phyloP scores from a whole-genome alignment of 768 basidiomycete species.

The Leccinum fibrillosum region DNA sequence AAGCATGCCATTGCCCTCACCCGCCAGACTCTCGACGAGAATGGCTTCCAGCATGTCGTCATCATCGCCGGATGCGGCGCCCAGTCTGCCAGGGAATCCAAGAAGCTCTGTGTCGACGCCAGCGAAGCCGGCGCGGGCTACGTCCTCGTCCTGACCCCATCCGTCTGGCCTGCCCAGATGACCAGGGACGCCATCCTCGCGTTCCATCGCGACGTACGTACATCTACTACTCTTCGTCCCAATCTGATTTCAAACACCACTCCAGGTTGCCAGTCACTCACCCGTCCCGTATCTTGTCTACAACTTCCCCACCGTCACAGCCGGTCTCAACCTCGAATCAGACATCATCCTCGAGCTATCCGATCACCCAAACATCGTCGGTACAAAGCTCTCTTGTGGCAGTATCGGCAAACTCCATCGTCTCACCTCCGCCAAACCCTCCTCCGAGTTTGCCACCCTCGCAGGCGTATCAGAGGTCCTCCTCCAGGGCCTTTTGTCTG shows the following conservation, averaged over 20 bases:
- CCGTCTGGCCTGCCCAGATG: constrained; percentile 68
- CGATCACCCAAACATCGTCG: constrained; percentile 80
- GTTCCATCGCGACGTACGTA: constrained; percentile 60
- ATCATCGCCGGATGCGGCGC: constrained; percentile 85
- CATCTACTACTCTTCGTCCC: not conserved
- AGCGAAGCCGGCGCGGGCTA: constrained; percentile 81
- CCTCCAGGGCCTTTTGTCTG: constrained; percentile 56
- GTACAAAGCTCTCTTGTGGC: constrained; percentile 82
- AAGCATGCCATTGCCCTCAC: constrained; percentile 60
- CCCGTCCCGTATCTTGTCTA: constrained; percentile 78
- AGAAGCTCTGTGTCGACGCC: constrained; percentile 66
- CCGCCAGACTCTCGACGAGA: constrained; percentile 66
- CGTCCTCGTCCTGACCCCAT: constrained; percentile 71
- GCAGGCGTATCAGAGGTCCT: constrained; percentile 74
- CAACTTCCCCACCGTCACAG: constrained; percentile 80
- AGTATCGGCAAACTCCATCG: constrained; percentile 83
- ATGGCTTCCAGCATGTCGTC: constrained; percentile 62
- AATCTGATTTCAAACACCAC: not conserved
- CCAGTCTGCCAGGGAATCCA: constrained; percentile 74
- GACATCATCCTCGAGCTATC: constrained; percentile 69
- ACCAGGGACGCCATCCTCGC: constrained; percentile 56
- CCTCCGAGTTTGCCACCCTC: constrained; percentile 62
- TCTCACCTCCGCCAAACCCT: constrained; percentile 55
- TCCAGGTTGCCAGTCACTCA: constrained; percentile 62
- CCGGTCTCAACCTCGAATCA: constrained; percentile 82